Base-by-base conservation (phyloP, 2,329 filamentous ascomycete species). In the Juglanconis juglandina region DNA sequence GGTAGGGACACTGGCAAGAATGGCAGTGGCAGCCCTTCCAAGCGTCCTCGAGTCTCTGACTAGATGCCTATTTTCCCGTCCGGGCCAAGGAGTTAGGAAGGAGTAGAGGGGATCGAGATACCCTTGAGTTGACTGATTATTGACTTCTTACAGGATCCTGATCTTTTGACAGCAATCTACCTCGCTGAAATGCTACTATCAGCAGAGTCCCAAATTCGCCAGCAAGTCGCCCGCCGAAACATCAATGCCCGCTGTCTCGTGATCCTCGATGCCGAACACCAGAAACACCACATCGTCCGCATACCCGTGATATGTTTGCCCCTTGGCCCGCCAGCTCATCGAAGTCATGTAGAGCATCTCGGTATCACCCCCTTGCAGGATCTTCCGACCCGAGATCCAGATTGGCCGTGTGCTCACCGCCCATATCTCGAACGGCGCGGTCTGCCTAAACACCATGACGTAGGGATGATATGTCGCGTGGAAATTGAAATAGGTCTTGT, bases 331-430 rank as follows among this genome's bases (percentile, higher is more conserved):
- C 84, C 84, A 87, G 61, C 76, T 82, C 37, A 85, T 79, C 0
- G 77, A 81, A 0, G 82, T 86, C 0, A 86, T 72, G 62, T 85
- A 87, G 34, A 87, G 71, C 81, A 86, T 84, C 65, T 85, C 80
- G 0, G 77, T 78, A 10, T 66, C 66, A 17, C 71, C 67, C 5
- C 14, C 10, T 13, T 32, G 48, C 48, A 35, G 13, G 32, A 14
- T 11, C 32, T 10, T 33, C 32, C 84, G 74, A 0, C 84, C 84
- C 50, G 78, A 71, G 37, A 86, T 81, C 83, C 83, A 87, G 0
- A 85, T 62, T 2, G 84, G 83, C 63, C 75, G 75, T 13, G 67
- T 66, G 0, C 80, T 81, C 30, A 86, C 74, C 1, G 73, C 81
- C 56, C 82, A 73, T 0, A 85, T 64, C 32, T 73, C 75, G 54